Conservation (phyloP, 345 rosid species). For the Populus euphratica region DNA sequence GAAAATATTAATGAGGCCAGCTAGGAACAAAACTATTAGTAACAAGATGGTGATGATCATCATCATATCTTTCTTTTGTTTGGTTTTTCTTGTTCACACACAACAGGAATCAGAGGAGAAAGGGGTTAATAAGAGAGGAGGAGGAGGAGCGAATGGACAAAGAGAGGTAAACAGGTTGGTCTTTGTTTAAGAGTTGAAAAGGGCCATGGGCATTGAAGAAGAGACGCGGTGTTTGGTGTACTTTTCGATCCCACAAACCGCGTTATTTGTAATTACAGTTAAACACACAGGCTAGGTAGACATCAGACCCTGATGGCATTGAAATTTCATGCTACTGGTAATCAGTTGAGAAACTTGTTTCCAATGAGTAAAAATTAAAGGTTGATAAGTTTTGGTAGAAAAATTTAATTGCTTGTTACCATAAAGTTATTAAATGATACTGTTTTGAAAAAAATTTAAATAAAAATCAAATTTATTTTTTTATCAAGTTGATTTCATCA, state of each 20-base stretch:
- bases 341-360: too few species aligned
- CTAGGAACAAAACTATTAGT: conserved; percentile 30
- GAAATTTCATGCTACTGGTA: too few species aligned
- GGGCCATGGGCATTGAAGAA: conserved; percentile 4
- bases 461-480: too few species aligned
- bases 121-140: background rate
- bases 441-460: background rate
- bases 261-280: conserved; percentile 26
- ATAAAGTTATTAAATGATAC: too few species aligned
- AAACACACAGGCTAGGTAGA: too few species aligned
- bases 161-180: background rate
- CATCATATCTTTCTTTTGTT: conserved; percentile 4
- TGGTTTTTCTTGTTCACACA: background rate
- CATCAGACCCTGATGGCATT: too few species aligned
- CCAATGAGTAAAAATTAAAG: too few species aligned
- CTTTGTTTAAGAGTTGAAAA: background rate
- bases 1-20: conserved; percentile 33
- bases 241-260: conserved; percentile 49
- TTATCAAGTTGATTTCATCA: too few species aligned
- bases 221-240: conserved; percentile 34
- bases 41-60: conserved; percentile 30
- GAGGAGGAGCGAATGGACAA: background rate
- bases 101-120: background rate
- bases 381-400: too few species aligned
- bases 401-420: too few species aligned